Conservation (phyloP, 371 early-diverging fungal species). For the Mortierella sp. region DNA sequence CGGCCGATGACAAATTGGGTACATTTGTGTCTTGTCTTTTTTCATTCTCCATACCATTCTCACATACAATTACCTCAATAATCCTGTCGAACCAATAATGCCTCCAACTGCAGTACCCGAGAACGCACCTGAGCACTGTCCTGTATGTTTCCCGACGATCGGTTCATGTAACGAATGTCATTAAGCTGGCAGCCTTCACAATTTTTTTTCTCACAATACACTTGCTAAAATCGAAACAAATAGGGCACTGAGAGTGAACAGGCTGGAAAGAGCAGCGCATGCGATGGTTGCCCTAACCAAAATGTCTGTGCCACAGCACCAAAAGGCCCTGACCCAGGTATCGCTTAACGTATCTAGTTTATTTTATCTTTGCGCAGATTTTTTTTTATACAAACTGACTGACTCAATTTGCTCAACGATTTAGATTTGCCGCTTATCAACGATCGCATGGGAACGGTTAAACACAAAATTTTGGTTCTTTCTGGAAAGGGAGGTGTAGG, state of each 20-base stretch:
- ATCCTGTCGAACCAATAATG: constrained; percentile 9
- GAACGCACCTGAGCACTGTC: constrained; percentile 80
- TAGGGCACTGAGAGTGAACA: constrained; percentile 88
- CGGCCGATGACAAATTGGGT: background rate
- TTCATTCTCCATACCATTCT: no score
- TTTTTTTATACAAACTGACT: background rate
- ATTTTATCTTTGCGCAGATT: background rate
- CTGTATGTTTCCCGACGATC: constrained; percentile 59
- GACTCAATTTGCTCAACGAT: constrained; percentile 11
- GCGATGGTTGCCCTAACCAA: constrained; percentile 99
- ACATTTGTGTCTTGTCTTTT: no score
- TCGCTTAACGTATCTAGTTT: constrained; percentile 4
- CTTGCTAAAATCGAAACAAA: background rate
- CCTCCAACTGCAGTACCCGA: constrained; percentile 60
- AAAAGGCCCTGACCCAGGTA: constrained; percentile 95
- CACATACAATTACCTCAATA: background rate
- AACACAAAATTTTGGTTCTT: constrained; percentile 92
- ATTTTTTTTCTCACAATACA: background rate
- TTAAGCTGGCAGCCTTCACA: background rate
- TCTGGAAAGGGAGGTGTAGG: constrained; percentile 99
- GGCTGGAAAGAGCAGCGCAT: constrained; percentile 94
- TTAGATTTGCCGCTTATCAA: constrained; percentile 82
- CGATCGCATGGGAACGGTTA: constrained; percentile 73
- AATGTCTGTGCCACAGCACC: constrained; percentile 89
- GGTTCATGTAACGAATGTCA: background rate